Evolutionary conservation across 441 rosid species (phyloP).

Genomic region (Corymbia citriodora): DNA sequence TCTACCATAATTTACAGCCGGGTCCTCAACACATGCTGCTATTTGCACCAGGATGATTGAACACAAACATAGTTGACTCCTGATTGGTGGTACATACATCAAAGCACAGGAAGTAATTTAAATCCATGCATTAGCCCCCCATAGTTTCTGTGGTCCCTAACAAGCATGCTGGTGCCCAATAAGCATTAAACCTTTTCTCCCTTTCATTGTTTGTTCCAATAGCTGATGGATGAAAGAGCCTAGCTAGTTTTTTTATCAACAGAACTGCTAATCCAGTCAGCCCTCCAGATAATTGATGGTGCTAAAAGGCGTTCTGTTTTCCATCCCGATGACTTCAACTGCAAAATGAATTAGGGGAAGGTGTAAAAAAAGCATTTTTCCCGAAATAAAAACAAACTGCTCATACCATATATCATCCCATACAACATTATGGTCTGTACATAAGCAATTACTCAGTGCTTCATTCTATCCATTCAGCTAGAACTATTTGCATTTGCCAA

Average conservation of each 20-base stretch:
- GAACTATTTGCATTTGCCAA: background rate
- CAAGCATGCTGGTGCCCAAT: background rate
- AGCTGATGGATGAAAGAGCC: slow-evolving; percentile 2
- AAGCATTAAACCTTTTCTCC: background rate
- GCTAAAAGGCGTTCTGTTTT: slow-evolving; percentile 79
- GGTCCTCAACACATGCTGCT: background rate
- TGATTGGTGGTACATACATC: background rate
- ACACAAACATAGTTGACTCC: background rate
- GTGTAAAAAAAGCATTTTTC: background rate
- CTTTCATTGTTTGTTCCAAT: background rate
- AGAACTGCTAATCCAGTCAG: slow-evolving; percentile 45
- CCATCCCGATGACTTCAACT: slow-evolving; percentile 80
- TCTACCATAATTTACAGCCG: background rate
- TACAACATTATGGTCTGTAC: background rate
- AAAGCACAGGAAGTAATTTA: background rate
- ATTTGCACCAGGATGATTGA: background rate
- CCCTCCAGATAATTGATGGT: slow-evolving; percentile 74
- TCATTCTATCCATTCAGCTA: background rate
- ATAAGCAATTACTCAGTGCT: background rate
- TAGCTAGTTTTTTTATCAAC: slow-evolving; percentile 51
- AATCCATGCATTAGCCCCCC: background rate
- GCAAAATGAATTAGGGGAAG: slow-evolving; percentile 11
- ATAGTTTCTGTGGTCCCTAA: background rate
- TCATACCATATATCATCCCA: background rate
- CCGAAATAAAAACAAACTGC: background rate